A percentile compares a stretch with the other conserved stretches of the same genome.
These are phyloP conservation scores for Solanum stenotomum DNA, from an alignment of 257 asterid genomes.

Conservation along the genomic window DNA sequence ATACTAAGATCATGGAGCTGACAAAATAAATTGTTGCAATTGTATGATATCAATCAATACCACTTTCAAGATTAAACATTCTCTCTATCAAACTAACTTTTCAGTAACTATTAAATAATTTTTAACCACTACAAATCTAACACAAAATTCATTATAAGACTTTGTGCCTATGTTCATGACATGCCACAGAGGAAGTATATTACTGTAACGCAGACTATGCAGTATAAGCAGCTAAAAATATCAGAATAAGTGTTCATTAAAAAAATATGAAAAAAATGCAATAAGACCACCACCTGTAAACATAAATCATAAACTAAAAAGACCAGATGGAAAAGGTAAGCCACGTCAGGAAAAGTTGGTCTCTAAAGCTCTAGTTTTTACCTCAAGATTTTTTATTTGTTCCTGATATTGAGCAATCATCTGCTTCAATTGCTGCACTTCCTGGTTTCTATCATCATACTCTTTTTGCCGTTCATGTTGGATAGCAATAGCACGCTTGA, in stretches of 20 bases:
- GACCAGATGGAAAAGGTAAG: neutral
- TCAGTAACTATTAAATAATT: neutral
- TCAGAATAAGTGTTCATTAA: neutral
- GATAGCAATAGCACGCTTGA: conserved; percentile 75
- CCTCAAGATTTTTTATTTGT: conserved; percentile 72
- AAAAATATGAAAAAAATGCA: neutral
- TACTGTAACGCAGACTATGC: neutral
- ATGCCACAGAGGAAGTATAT: neutral
- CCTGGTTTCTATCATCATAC: conserved; percentile 53
- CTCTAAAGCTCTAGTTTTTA: conserved; percentile 2
- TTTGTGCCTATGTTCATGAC: neutral
- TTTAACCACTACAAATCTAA: neutral
- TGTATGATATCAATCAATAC: neutral
- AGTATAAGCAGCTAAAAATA: neutral
- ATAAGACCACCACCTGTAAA: neutral
- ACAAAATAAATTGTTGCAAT: neutral
- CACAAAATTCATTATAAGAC: neutral
- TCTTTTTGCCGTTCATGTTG: conserved; percentile 84
- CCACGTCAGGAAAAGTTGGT: neutral
- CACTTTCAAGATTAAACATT: neutral
- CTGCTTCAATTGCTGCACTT: conserved; percentile 67
- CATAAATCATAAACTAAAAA: neutral
- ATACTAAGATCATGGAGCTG: neutral
- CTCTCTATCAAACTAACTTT: neutral
- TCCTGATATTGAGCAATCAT: conserved; percentile 62